Base-by-base conservation (phyloP, 1,284 basidiomycete species). In the Heterobasidion occidentale region DNA sequence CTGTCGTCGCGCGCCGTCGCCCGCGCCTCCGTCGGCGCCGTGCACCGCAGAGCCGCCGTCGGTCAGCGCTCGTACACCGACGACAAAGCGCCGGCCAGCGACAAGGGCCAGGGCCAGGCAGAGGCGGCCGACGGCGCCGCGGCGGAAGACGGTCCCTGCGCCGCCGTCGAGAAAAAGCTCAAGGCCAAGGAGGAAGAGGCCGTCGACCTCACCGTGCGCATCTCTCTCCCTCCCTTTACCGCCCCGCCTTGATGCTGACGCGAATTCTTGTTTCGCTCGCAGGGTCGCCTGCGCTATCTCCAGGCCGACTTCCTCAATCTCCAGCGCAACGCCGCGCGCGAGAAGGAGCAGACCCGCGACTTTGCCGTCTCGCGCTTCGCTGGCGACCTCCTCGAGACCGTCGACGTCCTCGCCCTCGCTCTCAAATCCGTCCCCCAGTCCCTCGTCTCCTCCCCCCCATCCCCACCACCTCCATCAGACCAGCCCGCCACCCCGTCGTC, bases 251-350 rank as follows among this genome's bases (percentile, higher is more conserved):
- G 35, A 49, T 46, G 58, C 58, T 59, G 53, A 58, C 44, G 59
- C 42, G 46, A 50, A 46, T 59, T 51, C 45, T 51, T 5, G 35
- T 17, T 35, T n/a, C 35, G 55, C 27, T 55, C 35, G 9, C 61
- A 94, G 92, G 79, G 84, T 66, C 88, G 92, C 64, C 76, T 94
- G 66, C 86, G 89, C 59, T 95, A 96, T 69, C 77, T 90, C 58
- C 88, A 92, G 68, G 97, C 96, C 62, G 96, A 99, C 75, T 93
- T 94, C 73, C 78, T 98, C 60, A 99, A 98, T 70, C 79, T 98
- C 52, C 92, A 95, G 69, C 88, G 94, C 58, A 93, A 95, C 64
- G 81, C 92, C 56, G 84, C 86, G 34, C 83, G 92, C 60, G 96
- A 99, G 74, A 94, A 93, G 77, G 83, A 90, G 68, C 91, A 93